phyloP scores from a whole-genome alignment of 2,329 filamentous ascomycete species.

The Aspergillus glaucus region DNA sequence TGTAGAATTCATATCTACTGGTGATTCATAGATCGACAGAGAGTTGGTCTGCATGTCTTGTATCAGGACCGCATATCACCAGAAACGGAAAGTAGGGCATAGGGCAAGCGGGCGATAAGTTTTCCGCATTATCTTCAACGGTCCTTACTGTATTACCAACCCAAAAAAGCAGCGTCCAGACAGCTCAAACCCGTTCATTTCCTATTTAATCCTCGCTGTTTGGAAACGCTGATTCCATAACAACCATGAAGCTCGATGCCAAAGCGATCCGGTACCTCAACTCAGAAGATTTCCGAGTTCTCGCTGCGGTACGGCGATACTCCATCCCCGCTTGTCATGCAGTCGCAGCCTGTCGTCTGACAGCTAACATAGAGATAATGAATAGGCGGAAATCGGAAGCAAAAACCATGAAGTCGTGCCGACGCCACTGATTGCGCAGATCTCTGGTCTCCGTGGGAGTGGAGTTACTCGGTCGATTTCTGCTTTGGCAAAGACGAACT shows the following conservation, averaged over 20 bases:
- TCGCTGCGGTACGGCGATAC: conserved; percentile 65
- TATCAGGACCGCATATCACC: conserved; percentile 5
- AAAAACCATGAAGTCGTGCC: conserved; percentile 97
- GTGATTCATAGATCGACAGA: too few relatives aligned
- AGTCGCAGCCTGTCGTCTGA: conserved; percentile 19
- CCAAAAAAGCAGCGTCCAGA: neutral
- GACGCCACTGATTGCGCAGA: conserved; percentile 76
- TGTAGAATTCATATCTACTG: too few relatives aligned
- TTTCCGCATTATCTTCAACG: conserved; percentile 17
- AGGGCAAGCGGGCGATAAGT: conserved; percentile 29
- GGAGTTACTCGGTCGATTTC: conserved; percentile 85
- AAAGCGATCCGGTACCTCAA: conserved; percentile 89
- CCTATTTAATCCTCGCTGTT: neutral
- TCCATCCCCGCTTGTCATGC: conserved; percentile 12
- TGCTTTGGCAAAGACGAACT: conserved; percentile 78
- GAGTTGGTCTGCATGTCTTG: too few relatives aligned
- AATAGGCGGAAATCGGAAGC: conserved; percentile 82
- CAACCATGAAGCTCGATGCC: conserved; percentile 85
- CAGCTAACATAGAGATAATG: conserved; percentile 28
- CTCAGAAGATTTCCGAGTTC: conserved; percentile 88
- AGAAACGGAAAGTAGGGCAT: conserved; percentile 32
- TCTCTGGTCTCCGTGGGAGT: conserved; percentile 72
- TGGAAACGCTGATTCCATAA: too few relatives aligned
- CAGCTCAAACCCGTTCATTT: neutral
- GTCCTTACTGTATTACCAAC: neutral